Base-by-base conservation (phyloP, 345 rosid genomes). In the Citrus cavaleriei region DNA sequence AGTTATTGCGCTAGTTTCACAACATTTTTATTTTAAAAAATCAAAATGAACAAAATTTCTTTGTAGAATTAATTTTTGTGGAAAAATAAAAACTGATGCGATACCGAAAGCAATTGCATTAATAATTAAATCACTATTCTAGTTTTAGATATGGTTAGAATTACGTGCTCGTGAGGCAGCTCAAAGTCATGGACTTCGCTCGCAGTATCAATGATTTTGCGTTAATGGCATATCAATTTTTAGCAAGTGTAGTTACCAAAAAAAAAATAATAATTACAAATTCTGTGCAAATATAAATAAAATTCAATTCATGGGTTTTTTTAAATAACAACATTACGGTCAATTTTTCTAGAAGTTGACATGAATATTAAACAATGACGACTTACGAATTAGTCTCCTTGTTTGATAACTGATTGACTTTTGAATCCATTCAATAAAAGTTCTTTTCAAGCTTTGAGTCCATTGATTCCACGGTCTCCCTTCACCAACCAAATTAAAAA, bases 301-400 rank as follows among this genome's bases (percentile, higher is more conserved):
- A 51, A 51, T 51, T 6, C 7, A 57, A 57, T 57, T 22, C 25
- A 57, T 6, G 18, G 13, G 28, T 12, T 34, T 4, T 30, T 30
- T 32, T 32, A 30, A 30, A 32, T 58, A 58, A 35, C 35, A 9
- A 10, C 46, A 40, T 57, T 12, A 7, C 2, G 7, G 51, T 73
- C 32, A n/a, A 35, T 24, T 22, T 73, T 13, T 73, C 75, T 58
- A 58, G 76, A 61, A 74, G 77, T 74, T 60, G 77, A 74, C 77
- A 14, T 61, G 38, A 5, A 57, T 21, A 35, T 28, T 61, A 24
- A 24, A 9, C 32, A 61, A 25, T 3, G 27, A 54, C 5, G 10
- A 7, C 22, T 3, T 4, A 18, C 7, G 25, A 54, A 22, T 72
- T 21, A 0, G 13, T 21, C 57, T 32, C 0, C 3, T 19, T 57